A percentile compares a stretch with the other conserved stretches of the same genome.
phyloP scores from a whole-genome alignment of 2,329 filamentous ascomycete genomes.

The Penicillium sp. region DNA sequence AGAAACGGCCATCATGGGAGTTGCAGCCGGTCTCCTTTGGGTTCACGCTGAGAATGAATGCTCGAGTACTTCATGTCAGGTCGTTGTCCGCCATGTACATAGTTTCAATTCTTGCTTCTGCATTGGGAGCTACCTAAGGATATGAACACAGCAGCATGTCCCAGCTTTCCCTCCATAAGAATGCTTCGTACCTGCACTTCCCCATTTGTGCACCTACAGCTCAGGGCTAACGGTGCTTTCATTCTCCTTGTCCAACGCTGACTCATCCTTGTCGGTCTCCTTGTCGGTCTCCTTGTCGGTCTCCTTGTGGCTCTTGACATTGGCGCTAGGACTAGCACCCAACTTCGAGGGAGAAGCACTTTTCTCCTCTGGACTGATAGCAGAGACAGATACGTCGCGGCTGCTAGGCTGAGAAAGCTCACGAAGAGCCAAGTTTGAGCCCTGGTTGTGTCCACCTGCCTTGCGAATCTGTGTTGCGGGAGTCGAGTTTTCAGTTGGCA shows the following conservation, averaged over 20 bases:
- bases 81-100: too few relatives aligned
- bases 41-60: too few relatives aligned
- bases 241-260: not conserved
- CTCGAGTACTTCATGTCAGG: not conserved
- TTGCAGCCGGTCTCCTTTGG: too few relatives aligned
- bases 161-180: not conserved
- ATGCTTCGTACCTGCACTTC: not conserved
- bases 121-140: not conserved
- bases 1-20: too few relatives aligned
- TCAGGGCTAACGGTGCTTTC: not conserved
- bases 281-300: constrained; percentile 25
- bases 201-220: not conserved
- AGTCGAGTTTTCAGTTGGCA: constrained; percentile 21
- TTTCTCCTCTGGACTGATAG: constrained; percentile 26
- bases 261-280: constrained; percentile 26
- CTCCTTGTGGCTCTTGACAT: constrained; percentile 39
- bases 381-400: constrained; percentile 38
- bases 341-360: constrained; percentile 24
- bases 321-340: constrained; percentile 36
- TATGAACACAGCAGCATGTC: not conserved
- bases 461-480: constrained; percentile 33
- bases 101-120: not conserved
- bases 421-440: constrained; percentile 24
- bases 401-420: constrained; percentile 34
- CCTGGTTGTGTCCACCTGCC: constrained; percentile 26